Conservation (phyloP, 2,329 filamentous ascomycete species). For the Fusarium compactum region DNA sequence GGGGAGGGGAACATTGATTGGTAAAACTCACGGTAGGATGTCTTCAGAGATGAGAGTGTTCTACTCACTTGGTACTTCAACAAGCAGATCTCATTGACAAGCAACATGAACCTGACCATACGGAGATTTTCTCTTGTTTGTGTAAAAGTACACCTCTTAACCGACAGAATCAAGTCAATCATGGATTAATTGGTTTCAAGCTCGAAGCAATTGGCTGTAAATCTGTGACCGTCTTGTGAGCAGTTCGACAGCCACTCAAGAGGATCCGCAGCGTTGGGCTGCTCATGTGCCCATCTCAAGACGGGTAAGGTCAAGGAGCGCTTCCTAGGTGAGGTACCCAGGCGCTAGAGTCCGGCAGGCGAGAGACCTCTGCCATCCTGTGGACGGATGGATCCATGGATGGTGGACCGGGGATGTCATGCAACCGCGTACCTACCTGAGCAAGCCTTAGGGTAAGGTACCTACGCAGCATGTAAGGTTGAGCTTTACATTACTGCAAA, state of each 20-base stretch:
- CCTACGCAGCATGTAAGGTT: slow-evolving; percentile 3
- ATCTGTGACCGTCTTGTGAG: slow-evolving; percentile 39
- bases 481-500: slow-evolving; percentile 3
- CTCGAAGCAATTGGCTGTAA: slow-evolving; percentile 26
- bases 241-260: slow-evolving; percentile 34
- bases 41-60: neutral
- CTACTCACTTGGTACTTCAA: neutral
- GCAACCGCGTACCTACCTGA: neutral
- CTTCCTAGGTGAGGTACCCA: slow-evolving; percentile 28
- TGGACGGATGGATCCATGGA: neutral
- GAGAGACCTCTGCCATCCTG: slow-evolving; percentile 18
- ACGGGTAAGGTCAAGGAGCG: slow-evolving; percentile 49
- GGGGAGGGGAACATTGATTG: slow-evolving; percentile 9
- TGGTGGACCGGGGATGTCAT: slow-evolving; percentile 9
- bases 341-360: slow-evolving; percentile 27
- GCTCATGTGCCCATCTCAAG: slow-evolving; percentile 63
- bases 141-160: neutral
- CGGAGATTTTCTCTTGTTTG: neutral
- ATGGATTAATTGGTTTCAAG: slow-evolving; percentile 7
- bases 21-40: neutral
- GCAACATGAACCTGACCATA: neutral
- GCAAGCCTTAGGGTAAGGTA: slow-evolving; percentile 21
- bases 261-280: slow-evolving; percentile 57
- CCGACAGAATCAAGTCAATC: neutral
- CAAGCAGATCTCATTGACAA: slow-evolving; percentile 4